phyloP scores from a whole-genome alignment of 2,329 filamentous ascomycete genomes.

The Fusarium sp. region DNA sequence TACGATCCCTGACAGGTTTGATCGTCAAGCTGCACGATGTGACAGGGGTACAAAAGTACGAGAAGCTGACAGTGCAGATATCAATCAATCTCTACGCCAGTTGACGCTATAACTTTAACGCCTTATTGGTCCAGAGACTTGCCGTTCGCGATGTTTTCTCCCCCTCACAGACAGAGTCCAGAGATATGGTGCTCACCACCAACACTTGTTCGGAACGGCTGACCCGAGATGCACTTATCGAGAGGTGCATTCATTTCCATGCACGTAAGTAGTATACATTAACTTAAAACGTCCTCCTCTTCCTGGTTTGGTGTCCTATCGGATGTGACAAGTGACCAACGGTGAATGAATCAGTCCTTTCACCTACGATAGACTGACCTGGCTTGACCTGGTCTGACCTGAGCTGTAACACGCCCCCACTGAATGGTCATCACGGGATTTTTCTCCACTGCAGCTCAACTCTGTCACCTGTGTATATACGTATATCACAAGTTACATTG shows the following conservation, averaged over 20 bases:
- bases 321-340: slow-evolving; percentile 32
- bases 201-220: background rate
- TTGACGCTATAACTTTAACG: slow-evolving; percentile 12
- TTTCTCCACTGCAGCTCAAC: slow-evolving; percentile 14
- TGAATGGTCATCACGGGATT: slow-evolving; percentile 25
- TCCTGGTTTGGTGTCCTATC: background rate
- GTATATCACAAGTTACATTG: background rate
- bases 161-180: background rate
- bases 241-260: slow-evolving; percentile 1
- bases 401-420: slow-evolving; percentile 14
- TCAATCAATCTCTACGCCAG: slow-evolving; percentile 8
- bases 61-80: background rate
- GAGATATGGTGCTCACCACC: background rate
- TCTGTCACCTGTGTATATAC: background rate
- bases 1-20: background rate
- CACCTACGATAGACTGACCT: background rate
- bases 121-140: slow-evolving; percentile 2
- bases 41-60: slow-evolving; percentile 14
- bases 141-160: background rate
- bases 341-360: slow-evolving; percentile 6
- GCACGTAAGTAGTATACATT: slow-evolving; percentile 13
- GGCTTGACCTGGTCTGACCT: slow-evolving; percentile 14
- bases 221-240: slow-evolving; percentile 7
- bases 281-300: slow-evolving; percentile 4
- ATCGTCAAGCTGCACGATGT: slow-evolving; percentile 15